Percentiles rank a stretch among this genome's conserved stretches.
Conservation (phyloP, 129 eudicot species). For the Glebionis coronaria region DNA sequence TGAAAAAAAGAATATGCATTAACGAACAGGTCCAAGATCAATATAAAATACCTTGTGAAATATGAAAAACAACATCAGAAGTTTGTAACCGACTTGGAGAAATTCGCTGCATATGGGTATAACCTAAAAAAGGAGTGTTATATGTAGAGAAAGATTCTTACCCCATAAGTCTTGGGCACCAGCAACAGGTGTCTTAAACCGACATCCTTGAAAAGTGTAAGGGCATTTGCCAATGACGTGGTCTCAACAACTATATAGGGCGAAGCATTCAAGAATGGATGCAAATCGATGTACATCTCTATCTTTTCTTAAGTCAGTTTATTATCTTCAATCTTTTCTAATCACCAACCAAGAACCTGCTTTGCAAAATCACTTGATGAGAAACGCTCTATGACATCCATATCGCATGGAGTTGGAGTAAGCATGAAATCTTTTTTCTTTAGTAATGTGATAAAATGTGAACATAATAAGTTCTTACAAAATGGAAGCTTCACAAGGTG, state of each 20-base stretch:
- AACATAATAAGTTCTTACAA: conserved; percentile 73
- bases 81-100: too few species aligned
- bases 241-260: conserved; percentile 92
- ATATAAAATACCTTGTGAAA: too few species aligned
- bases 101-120: too few species aligned
- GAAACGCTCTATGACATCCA: conserved; percentile 40
- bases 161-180: conserved; percentile 72
- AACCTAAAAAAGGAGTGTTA: too few species aligned
- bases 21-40: too few species aligned
- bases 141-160: conserved; percentile 28
- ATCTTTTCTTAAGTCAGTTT: conserved; percentile 64
- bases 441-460: conserved; percentile 69
- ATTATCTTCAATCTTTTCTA: conserved; percentile 54
- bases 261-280: conserved; percentile 75
- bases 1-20: too few species aligned
- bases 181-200: conserved; percentile 86
- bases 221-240: conserved; percentile 91
- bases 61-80: too few species aligned
- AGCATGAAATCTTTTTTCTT: conserved; percentile 55
- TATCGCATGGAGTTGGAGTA: conserved; percentile 32
- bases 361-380: conserved; percentile 78
- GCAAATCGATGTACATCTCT: conserved; percentile 87
- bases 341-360: conserved; percentile 54
- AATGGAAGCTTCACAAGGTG: conserved; percentile 44
- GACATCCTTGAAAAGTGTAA: conserved; percentile 74